Conservation (phyloP, 1,284 basidiomycete species). For the Ceratobasidium sp. region DNA sequence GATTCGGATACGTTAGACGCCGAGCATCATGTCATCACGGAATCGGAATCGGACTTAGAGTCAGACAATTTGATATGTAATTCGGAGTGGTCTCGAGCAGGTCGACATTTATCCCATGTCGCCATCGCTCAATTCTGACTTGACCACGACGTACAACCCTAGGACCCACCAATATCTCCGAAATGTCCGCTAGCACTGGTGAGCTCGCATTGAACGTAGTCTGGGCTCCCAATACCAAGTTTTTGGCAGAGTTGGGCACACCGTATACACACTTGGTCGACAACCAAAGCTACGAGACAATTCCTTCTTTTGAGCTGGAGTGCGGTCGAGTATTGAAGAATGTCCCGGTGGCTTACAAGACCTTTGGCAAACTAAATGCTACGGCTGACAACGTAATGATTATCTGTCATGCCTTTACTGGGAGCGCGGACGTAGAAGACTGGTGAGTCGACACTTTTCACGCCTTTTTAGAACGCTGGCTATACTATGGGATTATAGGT, state of each 20-base stretch:
- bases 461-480: neutral
- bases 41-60: neutral
- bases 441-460: slow-evolving; percentile 75
- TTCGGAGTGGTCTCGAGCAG: too few relatives aligned
- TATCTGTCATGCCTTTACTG: slow-evolving; percentile 97
- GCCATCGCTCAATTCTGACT: slow-evolving; percentile 1
- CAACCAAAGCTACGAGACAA: slow-evolving; percentile 63
- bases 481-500: slow-evolving; percentile 67
- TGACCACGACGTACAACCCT: too few relatives aligned
- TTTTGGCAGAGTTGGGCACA: slow-evolving; percentile 2
- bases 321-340: slow-evolving; percentile 73
- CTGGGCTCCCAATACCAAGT: neutral
- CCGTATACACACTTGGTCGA: slow-evolving; percentile 59
- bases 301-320: slow-evolving; percentile 84
- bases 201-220: neutral
- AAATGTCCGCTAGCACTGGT: slow-evolving; percentile 1
- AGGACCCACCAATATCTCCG: neutral
- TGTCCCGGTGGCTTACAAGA: slow-evolving; percentile 96
- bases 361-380: slow-evolving; percentile 89
- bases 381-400: slow-evolving; percentile 87
- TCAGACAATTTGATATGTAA: neutral
- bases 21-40: slow-evolving; percentile 9
- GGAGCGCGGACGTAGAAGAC: slow-evolving; percentile 95
- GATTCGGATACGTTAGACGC: too few relatives aligned
- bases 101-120: slow-evolving; percentile 16